These are phyloP conservation scores for Globisporangium viniferum DNA, from an alignment of 352 stramenopile species.

Conservation along the genomic window DNA sequence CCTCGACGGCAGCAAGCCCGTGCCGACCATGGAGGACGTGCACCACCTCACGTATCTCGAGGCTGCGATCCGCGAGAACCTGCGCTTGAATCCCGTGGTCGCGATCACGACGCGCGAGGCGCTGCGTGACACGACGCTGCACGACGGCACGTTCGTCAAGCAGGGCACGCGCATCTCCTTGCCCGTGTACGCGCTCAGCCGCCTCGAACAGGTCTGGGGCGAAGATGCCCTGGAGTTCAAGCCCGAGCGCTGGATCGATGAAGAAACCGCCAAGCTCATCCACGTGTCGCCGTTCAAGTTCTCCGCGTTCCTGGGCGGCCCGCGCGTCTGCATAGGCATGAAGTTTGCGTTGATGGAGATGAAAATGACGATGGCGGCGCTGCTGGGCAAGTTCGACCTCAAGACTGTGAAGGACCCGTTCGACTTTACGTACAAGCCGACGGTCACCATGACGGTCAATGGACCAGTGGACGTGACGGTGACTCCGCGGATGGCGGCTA, in stretches of 20 bases:
- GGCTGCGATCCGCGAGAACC: slow-evolving; percentile 39
- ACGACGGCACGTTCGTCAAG: slow-evolving; percentile 36
- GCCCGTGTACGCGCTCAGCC: not conserved
- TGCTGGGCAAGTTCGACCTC: slow-evolving; percentile 49
- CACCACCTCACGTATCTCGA: slow-evolving; percentile 43
- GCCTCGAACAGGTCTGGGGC: slow-evolving; percentile 42
- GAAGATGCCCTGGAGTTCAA: slow-evolving; percentile 42
- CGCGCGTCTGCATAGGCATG: not conserved
- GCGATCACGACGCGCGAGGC: slow-evolving; percentile 35
- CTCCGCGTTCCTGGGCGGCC: not conserved
- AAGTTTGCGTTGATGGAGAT: slow-evolving; percentile 29
- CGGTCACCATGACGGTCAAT: slow-evolving; percentile 39
- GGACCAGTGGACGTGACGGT: slow-evolving; percentile 18
- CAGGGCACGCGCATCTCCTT: not conserved
- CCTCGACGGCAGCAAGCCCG: not conserved
- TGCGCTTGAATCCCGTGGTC: slow-evolving; percentile 46
- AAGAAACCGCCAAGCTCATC: not conserved
- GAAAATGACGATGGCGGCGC: slow-evolving; percentile 47
- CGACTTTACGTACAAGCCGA: slow-evolving; percentile 46
- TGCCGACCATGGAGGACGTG: not conserved
- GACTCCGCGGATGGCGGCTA: not conserved
- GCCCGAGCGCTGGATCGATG: slow-evolving; percentile 59
- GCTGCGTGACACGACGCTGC: slow-evolving; percentile 31
- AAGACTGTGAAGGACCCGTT: slow-evolving; percentile 40
- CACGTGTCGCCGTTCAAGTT: not conserved